Evolutionary conservation across 306 rosid genomes (phyloP).

Genomic region (Malus domestica): DNA sequence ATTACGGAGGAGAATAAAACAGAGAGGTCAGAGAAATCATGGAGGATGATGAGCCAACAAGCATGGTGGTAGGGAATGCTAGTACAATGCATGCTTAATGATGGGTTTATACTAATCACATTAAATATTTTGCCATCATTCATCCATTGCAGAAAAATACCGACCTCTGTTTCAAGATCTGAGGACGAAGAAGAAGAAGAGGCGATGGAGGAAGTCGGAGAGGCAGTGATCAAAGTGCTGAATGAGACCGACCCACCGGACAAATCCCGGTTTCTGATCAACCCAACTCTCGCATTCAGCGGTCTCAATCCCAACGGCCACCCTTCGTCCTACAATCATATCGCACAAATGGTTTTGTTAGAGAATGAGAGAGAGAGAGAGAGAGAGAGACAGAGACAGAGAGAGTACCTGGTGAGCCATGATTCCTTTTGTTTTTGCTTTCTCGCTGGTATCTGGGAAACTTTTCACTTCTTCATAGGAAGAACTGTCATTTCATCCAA

Average conservation of each 20-base stretch:
- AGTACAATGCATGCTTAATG: background rate
- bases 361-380: background rate
- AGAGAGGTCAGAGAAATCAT: background rate
- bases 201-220: constrained; percentile 33
- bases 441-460: background rate
- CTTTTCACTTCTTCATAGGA: constrained; percentile 16
- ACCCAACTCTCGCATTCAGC: constrained; percentile 55
- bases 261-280: constrained; percentile 40
- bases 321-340: constrained; percentile 57
- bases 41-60: background rate
- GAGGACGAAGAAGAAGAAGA: constrained; percentile 43
- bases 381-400: background rate
- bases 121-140: background rate
- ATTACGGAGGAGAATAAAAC: background rate
- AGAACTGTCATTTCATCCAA: constrained; percentile 21
- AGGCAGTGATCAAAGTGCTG: constrained; percentile 55
- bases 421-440: background rate
- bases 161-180: constrained; percentile 60
- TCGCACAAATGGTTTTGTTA: background rate
- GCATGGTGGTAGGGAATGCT: background rate
- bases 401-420: constrained; percentile 42
- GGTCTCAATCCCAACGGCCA: constrained; percentile 84
- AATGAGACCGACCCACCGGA: constrained; percentile 57
- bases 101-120: background rate
- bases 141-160: background rate